Conservation (phyloP, 2,329 filamentous ascomycete species). For the Harringtonia lauricola region DNA sequence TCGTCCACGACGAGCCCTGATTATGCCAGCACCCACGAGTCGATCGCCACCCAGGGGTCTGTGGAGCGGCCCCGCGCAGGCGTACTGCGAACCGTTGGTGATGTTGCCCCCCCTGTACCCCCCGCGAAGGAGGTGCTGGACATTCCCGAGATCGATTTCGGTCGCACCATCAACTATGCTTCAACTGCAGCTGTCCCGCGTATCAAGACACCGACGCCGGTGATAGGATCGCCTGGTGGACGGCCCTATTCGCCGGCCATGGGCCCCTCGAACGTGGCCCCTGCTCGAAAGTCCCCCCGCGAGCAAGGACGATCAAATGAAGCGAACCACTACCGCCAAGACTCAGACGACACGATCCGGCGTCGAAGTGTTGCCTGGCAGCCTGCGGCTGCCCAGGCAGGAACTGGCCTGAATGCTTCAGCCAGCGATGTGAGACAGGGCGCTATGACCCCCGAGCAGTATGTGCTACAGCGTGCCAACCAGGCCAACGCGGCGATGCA, state of each 20-base stretch:
- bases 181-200: constrained; percentile 21
- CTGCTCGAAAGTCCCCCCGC: constrained; percentile 10
- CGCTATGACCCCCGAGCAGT: constrained; percentile 65
- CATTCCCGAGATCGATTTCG: constrained; percentile 74
- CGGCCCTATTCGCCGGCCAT: background rate
- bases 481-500: constrained; percentile 40
- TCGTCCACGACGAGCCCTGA: constrained; percentile 60
- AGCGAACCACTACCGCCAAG: constrained; percentile 30
- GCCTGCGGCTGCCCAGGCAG: constrained; percentile 48
- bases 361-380: constrained; percentile 65
- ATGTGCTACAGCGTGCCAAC: constrained; percentile 66
- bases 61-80: constrained; percentile 64
- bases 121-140: constrained; percentile 27
- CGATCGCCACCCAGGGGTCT: constrained; percentile 37
- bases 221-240: background rate
- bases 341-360: constrained; percentile 41
- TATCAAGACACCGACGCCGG: constrained; percentile 17
- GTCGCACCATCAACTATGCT: constrained; percentile 63
- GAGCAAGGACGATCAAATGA: constrained; percentile 11
- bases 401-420: constrained; percentile 34
- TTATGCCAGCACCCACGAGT: constrained; percentile 61
- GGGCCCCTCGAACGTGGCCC: background rate
- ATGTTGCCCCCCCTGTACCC: constrained; percentile 12
- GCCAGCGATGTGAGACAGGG: constrained; percentile 27
- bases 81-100: constrained; percentile 67